Evolutionary conservation across 2,329 filamentous ascomycete species (phyloP).

Genomic region (Periconia digitata): DNA sequence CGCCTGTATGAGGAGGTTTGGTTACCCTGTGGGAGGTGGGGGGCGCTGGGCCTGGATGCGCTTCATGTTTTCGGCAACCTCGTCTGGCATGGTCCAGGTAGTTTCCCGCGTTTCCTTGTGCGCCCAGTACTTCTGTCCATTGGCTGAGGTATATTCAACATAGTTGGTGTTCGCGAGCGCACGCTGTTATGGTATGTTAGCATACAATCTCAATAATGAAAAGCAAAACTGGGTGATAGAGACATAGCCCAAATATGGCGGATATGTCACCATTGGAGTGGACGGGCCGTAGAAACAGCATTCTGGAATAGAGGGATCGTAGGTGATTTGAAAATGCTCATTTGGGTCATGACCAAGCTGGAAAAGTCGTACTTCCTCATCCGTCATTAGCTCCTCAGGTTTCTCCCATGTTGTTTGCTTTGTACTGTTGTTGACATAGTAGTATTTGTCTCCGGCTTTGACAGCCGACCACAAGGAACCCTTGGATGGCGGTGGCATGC

Average conservation of each 20-base stretch:
- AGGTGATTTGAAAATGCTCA: conserved; percentile 16
- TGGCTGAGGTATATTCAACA: conserved; percentile 87
- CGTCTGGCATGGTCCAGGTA: conserved; percentile 91
- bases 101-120: conserved; percentile 90
- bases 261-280: too few relatives aligned
- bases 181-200: conserved; percentile 54
- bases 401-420: conserved; percentile 94
- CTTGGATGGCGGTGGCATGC: conserved; percentile 5
- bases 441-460: conserved; percentile 75
- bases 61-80: conserved; percentile 70
- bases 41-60: conserved; percentile 60
- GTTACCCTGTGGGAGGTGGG: conserved; percentile 52
- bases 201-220: neutral
- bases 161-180: conserved; percentile 81
- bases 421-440: conserved; percentile 87
- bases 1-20: too few relatives aligned
- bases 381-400: conserved; percentile 83
- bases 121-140: conserved; percentile 90
- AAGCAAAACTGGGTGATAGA: too few relatives aligned
- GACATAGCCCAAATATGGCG: too few relatives aligned
- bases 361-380: conserved; percentile 68
- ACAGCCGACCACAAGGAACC: conserved; percentile 73
- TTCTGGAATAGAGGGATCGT: too few relatives aligned
- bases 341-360: neutral
- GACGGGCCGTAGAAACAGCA: too few relatives aligned